Evolutionary conservation across 1,284 basidiomycete species (phyloP).

Genomic region (Cutaneotrichosporon sp.): DNA sequence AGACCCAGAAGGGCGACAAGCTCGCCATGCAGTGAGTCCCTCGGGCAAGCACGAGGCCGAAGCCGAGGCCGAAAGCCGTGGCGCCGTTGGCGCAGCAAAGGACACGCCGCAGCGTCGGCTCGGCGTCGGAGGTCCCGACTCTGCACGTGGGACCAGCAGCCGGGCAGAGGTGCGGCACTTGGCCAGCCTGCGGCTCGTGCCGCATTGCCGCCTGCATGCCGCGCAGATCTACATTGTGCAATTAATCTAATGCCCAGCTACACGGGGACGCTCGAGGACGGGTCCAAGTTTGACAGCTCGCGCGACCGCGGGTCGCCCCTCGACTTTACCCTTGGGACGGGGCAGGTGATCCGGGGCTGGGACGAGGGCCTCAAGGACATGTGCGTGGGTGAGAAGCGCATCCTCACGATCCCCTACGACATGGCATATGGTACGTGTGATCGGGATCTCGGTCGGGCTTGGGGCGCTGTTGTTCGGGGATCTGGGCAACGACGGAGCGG

Average conservation of each 20-base stretch:
- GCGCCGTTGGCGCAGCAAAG: too few relatives aligned
- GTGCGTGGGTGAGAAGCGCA: constrained; percentile 88
- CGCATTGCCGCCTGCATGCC: too few relatives aligned
- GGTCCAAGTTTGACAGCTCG: constrained; percentile 60
- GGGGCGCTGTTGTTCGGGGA: constrained; percentile 7
- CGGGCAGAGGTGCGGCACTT: too few relatives aligned
- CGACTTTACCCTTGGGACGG: constrained; percentile 57
- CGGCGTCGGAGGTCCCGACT: background rate
- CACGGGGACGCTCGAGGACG: constrained; percentile 57
- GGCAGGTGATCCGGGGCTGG: constrained; percentile 59
- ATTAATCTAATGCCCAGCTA: constrained; percentile 47
- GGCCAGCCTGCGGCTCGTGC: too few relatives aligned
- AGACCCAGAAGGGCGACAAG: constrained; percentile 57
- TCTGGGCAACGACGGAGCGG: background rate
- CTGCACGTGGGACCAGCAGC: too few relatives aligned
- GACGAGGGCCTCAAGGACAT: constrained; percentile 62
- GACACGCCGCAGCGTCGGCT: too few relatives aligned
- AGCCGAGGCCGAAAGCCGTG: too few relatives aligned
- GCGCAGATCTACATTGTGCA: background rate
- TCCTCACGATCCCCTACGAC: constrained; percentile 76
- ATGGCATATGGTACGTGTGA: constrained; percentile 75
- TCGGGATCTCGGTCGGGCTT: constrained; percentile 5
- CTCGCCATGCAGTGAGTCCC: constrained; percentile 56
- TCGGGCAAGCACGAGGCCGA: too few relatives aligned
- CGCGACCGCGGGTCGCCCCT: constrained; percentile 59